Base-by-base conservation (phyloP, 257 asterid genomes). In the Penstemon barbatus region DNA sequence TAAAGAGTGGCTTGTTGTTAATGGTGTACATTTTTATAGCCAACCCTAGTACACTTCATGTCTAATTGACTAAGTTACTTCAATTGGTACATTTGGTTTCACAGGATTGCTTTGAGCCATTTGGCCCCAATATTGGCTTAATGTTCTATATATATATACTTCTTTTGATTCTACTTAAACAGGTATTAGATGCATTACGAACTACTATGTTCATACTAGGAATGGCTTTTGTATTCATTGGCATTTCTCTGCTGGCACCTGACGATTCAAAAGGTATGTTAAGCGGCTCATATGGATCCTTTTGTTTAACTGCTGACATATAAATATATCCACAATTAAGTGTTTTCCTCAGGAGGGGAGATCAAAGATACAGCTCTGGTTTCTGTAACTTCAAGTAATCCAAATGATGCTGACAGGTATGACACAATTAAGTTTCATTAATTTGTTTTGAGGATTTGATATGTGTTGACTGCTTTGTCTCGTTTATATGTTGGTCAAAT, bases 211-310 rank as follows among this genome's bases (percentile, higher is more conserved):
- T 92, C 79, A 74, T 92, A 71, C 87, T 92, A 43, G 98, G 98
- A 71, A 85, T 92, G 91, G 56, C 83, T 67, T 90, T 90, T 77
- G 98, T 92, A 37, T 92, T 92, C 84, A 77, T 90, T 76, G 98
- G 98, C 86, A 92, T 92, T 76, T 87, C 97, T 51, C 86, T 92
- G 82, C 75, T 92, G 74, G 98, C 98, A 64, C 98, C 98, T 51
- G 98, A 92, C 81, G 98, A 92, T 58, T 68, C 93, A 50, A 89
- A 83, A 92, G 98, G 98, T 92, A 82, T 70, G 62, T 13, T 41
- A 36, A 36, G 59, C 45, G 33, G 61, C 58, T 11, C 46, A 9
- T 37, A 48, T 44, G 60, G 61, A 57, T 70, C 49, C 61, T 19
- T 54, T 39, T 13, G 6, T 25, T 39, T 18, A 60, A 45, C 46